Evolutionary conservation across 2,329 filamentous ascomycete species (phyloP).

Genomic region (Magnaporthiopsis rhizophila): DNA sequence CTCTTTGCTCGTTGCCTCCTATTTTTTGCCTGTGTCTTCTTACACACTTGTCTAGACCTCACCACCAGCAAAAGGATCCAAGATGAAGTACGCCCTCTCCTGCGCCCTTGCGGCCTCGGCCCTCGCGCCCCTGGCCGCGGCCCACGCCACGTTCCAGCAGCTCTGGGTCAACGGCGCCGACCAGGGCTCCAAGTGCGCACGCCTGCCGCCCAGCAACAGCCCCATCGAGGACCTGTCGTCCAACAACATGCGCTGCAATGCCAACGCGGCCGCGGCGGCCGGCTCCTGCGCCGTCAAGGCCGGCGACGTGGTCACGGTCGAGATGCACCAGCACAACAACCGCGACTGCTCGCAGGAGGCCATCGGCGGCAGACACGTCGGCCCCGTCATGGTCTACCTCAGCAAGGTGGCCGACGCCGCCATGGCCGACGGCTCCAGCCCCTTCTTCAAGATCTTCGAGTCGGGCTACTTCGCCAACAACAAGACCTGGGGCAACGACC

Average conservation of each 20-base stretch:
- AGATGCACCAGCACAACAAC: constrained; percentile 42
- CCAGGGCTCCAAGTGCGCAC: constrained; percentile 1
- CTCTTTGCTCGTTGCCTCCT: no score
- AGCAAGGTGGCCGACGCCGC: constrained; percentile 39
- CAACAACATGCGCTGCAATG: constrained; percentile 4
- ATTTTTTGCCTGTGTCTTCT: neutral
- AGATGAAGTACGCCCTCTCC: neutral
- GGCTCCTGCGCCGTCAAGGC: constrained; percentile 25
- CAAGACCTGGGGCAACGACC: constrained; percentile 33
- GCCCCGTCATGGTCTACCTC: constrained; percentile 44
- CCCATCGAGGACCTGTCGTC: constrained; percentile 1
- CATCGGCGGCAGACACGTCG: constrained; percentile 46
- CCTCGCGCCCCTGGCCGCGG: constrained; percentile 2
- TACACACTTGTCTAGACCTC: neutral
- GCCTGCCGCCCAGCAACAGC: constrained; percentile 17
- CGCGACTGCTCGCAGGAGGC: constrained; percentile 37
- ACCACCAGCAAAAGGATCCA: constrained; percentile 10
- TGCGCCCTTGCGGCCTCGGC: neutral
- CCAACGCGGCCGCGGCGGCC: constrained; percentile 20
- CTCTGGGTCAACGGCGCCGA: constrained; percentile 5
- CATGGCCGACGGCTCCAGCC: constrained; percentile 31
- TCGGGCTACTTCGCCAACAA: constrained; percentile 36
- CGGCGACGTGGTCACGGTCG: constrained; percentile 39
- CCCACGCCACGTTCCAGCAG: constrained; percentile 35
- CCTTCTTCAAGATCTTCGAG: constrained; percentile 47